These are phyloP conservation scores for Juglanconis juglandina DNA, from an alignment of 2,329 filamentous ascomycete species.

Conservation along the genomic window DNA sequence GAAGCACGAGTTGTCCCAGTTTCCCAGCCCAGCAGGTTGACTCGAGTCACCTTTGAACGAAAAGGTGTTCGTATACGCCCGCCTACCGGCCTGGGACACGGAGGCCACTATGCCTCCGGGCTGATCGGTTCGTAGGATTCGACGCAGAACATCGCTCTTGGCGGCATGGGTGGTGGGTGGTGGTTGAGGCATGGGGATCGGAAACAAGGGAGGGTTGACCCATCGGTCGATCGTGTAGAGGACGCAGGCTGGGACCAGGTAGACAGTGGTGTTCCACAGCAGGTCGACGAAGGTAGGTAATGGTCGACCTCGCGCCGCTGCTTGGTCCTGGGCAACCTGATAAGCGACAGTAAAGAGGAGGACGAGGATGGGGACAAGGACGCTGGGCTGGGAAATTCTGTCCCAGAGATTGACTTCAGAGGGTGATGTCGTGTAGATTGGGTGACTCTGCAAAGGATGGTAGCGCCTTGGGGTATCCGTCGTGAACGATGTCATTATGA, in stretches of 20 bases:
- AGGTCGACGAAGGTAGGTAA: slow-evolving; percentile 39
- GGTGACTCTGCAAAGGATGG: slow-evolving; percentile 7
- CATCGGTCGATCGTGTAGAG: slow-evolving; percentile 56
- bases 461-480: slow-evolving; percentile 5
- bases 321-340: slow-evolving; percentile 29
- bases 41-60: slow-evolving; percentile 40
- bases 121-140: slow-evolving; percentile 58
- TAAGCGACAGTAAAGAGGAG: slow-evolving; percentile 33
- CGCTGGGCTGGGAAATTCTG: slow-evolving; percentile 32
- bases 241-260: slow-evolving; percentile 52
- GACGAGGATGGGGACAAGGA: slow-evolving; percentile 33
- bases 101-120: slow-evolving; percentile 52
- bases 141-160: slow-evolving; percentile 64
- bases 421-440: slow-evolving; percentile 21
- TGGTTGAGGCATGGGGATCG: slow-evolving; percentile 35
- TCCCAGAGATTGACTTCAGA: slow-evolving; percentile 27
- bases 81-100: slow-evolving; percentile 56
- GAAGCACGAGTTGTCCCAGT: slow-evolving; percentile 94
- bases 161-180: slow-evolving; percentile 45
- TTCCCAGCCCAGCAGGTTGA: slow-evolving; percentile 69
- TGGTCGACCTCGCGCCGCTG: slow-evolving; percentile 20
- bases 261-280: slow-evolving; percentile 60
- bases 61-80: slow-evolving; percentile 52
- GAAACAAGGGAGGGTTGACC: slow-evolving; percentile 46
- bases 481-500: slow-evolving; percentile 17